A percentile compares a stretch with the other conserved stretches of the same genome.
phyloP scores from a whole-genome alignment of 768 basidiomycete genomes.

The Leccinum boreale region DNA sequence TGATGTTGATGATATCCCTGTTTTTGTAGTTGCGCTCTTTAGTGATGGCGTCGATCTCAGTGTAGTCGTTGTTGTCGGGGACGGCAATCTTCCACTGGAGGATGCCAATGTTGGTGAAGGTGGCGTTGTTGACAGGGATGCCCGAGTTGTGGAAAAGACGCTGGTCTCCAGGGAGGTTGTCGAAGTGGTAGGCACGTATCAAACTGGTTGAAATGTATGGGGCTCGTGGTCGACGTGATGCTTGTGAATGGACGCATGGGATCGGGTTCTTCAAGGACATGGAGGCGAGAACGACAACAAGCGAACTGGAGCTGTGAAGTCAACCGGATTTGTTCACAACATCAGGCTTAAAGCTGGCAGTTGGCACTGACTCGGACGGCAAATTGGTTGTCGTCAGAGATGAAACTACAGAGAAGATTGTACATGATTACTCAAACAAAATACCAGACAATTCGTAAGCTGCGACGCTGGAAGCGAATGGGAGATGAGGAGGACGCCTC shows the following conservation, averaged over 20 bases:
- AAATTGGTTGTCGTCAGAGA: not conserved
- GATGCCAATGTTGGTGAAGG: constrained; percentile 58
- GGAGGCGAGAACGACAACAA: constrained; percentile 24
- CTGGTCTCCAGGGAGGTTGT: constrained; percentile 75
- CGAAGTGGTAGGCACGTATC: constrained; percentile 78
- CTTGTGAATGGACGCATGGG: constrained; percentile 69
- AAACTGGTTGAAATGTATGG: no score
- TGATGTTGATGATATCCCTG: constrained; percentile 74
- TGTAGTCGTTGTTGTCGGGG: constrained; percentile 29
- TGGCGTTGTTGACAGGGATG: constrained; percentile 46
- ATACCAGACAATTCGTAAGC: no score
- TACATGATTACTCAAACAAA: no score
- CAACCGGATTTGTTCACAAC: constrained; percentile 36
- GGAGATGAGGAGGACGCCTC: no score
- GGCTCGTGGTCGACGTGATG: constrained; percentile 35
- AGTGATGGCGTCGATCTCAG: constrained; percentile 60
- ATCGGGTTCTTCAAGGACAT: constrained; percentile 46
- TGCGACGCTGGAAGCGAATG: no score
- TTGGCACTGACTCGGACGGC: not conserved
- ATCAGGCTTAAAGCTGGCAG: constrained; percentile 12
- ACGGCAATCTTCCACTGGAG: constrained; percentile 50
- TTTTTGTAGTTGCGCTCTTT: constrained; percentile 76
- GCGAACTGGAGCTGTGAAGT: constrained; percentile 20
- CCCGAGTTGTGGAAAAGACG: constrained; percentile 76
- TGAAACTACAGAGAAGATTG: not conserved